Percentiles rank a stretch among this genome's conserved stretches.
These are phyloP conservation scores for Globisporangium canariense DNA, from an alignment of 352 stramenopile species.

Conservation along the genomic window DNA sequence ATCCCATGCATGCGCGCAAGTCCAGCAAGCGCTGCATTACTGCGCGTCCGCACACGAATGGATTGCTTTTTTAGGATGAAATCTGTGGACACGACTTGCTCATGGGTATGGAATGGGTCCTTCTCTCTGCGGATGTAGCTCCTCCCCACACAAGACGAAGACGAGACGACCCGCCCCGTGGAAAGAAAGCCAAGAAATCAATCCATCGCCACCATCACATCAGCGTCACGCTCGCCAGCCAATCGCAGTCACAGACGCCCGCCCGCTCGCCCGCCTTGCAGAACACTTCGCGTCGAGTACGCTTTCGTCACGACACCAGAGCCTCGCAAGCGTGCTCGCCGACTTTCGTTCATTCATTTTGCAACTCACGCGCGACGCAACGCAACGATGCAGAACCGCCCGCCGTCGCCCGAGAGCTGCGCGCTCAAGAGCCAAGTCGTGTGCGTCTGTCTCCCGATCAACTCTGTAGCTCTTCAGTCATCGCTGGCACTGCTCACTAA, in stretches of 20 bases:
- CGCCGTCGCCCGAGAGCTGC: not conserved
- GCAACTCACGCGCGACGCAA: not conserved
- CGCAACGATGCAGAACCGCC: conserved; percentile 5
- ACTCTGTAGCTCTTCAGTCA: not conserved
- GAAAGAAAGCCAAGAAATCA: not conserved
- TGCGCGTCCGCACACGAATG: conserved; percentile 5
- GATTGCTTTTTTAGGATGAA: not conserved
- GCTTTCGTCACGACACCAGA: not conserved
- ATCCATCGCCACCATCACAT: not conserved
- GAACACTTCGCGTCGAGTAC: not conserved
- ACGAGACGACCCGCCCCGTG: not conserved
- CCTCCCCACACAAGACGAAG: not conserved
- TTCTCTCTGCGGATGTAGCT: conserved; percentile 1
- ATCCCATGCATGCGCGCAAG: not conserved
- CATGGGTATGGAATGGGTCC: not conserved
- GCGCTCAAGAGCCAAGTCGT: conserved; percentile 7
- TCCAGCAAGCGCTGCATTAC: conserved; percentile 3
- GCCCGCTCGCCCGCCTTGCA: too few relatives aligned
- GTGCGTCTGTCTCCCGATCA: not conserved
- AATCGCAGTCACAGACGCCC: too few relatives aligned
- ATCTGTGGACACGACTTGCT: not conserved
- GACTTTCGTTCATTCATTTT: not conserved
- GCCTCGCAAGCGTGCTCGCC: not conserved
- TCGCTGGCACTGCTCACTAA: not conserved
- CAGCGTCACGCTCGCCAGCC: not conserved